Conservation (phyloP, 2,329 filamentous ascomycete genomes). For the Pleomassaria siparia region DNA sequence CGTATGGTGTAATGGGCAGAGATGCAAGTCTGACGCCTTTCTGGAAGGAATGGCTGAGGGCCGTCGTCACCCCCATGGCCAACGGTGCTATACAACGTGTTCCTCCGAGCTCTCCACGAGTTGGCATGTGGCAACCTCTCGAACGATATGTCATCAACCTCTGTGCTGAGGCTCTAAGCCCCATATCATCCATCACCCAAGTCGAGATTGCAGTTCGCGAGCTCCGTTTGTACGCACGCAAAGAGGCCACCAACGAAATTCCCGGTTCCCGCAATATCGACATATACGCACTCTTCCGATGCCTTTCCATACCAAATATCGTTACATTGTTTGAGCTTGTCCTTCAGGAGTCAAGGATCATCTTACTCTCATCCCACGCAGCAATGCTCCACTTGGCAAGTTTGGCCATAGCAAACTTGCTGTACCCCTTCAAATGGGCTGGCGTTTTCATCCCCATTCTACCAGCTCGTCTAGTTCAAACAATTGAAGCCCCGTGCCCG, state of each 20-base stretch:
- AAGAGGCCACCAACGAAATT: constrained; percentile 89
- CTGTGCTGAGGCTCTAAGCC: constrained; percentile 91
- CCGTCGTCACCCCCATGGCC: constrained; percentile 92
- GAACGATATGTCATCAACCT: constrained; percentile 97
- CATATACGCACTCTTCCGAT: constrained; percentile 88
- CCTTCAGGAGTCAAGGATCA: constrained; percentile 90
- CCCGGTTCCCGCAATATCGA: constrained; percentile 90
- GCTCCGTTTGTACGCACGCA: constrained; percentile 85
- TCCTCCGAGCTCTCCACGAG: constrained; percentile 82
- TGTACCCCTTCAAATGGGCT: constrained; percentile 91
- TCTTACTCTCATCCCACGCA: constrained; percentile 92
- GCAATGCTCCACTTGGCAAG: constrained; percentile 94
- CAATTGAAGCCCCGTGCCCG: constrained; percentile 90
- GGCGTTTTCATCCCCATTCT: constrained; percentile 93
- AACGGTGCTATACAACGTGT: constrained; percentile 81
- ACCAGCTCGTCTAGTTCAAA: constrained; percentile 82
- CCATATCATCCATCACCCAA: constrained; percentile 90
- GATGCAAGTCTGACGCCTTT: constrained; percentile 83
- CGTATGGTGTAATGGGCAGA: constrained; percentile 87
- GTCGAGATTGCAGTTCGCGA: constrained; percentile 90
- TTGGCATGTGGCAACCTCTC: constrained; percentile 93
- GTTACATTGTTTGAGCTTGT: constrained; percentile 91
- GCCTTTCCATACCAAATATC: constrained; percentile 87
- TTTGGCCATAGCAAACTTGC: constrained; percentile 77
- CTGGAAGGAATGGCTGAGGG: constrained; percentile 98